These are phyloP conservation scores for Stachybotrys elegans DNA, from an alignment of 2,329 filamentous ascomycete genomes.

Conservation along the genomic window DNA sequence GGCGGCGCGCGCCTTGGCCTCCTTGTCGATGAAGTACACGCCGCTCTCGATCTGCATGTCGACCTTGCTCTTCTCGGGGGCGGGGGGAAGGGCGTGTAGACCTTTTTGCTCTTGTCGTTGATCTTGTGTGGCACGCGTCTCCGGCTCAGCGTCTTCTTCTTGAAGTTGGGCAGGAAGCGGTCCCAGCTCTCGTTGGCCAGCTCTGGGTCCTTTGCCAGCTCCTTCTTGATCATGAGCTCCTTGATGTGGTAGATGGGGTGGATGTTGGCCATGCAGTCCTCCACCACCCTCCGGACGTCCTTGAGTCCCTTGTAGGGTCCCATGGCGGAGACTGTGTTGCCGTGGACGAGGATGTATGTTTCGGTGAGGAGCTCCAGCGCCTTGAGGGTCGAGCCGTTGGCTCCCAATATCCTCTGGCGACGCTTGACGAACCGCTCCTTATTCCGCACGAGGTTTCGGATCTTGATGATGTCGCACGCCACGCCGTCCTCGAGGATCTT, in stretches of 20 bases:
- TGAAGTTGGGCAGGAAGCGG: constrained; percentile 94
- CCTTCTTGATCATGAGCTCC: constrained; percentile 88
- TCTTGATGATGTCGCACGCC: constrained; percentile 95
- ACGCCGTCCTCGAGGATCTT: constrained; percentile 91
- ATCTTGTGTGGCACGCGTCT: constrained; percentile 77
- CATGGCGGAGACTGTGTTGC: constrained; percentile 91
- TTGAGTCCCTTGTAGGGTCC: constrained; percentile 90
- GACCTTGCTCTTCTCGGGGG: constrained; percentile 98
- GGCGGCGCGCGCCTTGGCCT: constrained; percentile 79
- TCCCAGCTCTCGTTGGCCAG: constrained; percentile 90
- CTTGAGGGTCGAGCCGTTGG: constrained; percentile 87
- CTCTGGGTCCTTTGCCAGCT: constrained; percentile 83
- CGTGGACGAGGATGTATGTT: constrained; percentile 92
- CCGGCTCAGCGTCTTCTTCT: constrained; percentile 85
- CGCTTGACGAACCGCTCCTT: constrained; percentile 96
- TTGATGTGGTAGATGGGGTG: constrained; percentile 82
- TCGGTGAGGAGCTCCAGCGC: constrained; percentile 87
- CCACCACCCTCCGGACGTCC: constrained; percentile 81
- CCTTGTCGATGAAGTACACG: constrained; percentile 93
- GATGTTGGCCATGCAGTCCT: constrained; percentile 96
- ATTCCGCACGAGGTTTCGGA: constrained; percentile 81
- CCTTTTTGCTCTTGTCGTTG: constrained; percentile 89
- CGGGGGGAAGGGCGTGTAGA: constrained; percentile 96
- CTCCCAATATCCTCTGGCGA: constrained; percentile 85
- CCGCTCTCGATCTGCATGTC: constrained; percentile 96